Evolutionary conservation across 768 basidiomycete species (phyloP).

Genomic region (Rhodotorula graminis): DNA sequence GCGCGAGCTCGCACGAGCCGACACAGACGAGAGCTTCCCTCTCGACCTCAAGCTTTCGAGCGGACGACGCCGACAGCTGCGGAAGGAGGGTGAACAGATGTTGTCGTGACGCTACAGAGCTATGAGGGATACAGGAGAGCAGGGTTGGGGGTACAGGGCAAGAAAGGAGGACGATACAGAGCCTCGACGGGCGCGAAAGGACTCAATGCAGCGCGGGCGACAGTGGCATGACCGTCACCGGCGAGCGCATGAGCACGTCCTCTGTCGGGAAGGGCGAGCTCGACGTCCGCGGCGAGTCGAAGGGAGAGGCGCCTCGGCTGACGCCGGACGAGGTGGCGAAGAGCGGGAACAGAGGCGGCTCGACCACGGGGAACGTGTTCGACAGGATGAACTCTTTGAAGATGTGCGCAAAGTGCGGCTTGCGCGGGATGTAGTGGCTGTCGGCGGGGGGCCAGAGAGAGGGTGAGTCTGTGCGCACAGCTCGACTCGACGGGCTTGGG

Average conservation of each 20-base stretch:
- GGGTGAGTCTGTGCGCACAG: neutral
- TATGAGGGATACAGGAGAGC: neutral
- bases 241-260: neutral
- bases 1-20: too few relatives aligned
- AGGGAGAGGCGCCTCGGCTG: neutral
- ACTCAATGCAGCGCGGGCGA: neutral
- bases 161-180: too few relatives aligned
- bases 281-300: neutral
- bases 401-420: neutral
- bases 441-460: neutral
- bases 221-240: neutral
- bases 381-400: neutral
- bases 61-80: too few relatives aligned
- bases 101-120: neutral
- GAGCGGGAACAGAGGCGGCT: neutral
- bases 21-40: too few relatives aligned
- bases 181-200: too few relatives aligned
- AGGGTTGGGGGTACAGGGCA: too few relatives aligned
- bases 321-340: neutral
- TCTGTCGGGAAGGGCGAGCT: neutral
- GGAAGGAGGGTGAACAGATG: too few relatives aligned
- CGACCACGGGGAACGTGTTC: neutral
- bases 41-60: too few relatives aligned
- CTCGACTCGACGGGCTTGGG: neutral
- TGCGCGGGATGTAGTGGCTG: conserved; percentile 18